Evolutionary conservation across 2,329 filamentous ascomycete genomes (phyloP).

Genomic region (Thyridium curvatum): DNA sequence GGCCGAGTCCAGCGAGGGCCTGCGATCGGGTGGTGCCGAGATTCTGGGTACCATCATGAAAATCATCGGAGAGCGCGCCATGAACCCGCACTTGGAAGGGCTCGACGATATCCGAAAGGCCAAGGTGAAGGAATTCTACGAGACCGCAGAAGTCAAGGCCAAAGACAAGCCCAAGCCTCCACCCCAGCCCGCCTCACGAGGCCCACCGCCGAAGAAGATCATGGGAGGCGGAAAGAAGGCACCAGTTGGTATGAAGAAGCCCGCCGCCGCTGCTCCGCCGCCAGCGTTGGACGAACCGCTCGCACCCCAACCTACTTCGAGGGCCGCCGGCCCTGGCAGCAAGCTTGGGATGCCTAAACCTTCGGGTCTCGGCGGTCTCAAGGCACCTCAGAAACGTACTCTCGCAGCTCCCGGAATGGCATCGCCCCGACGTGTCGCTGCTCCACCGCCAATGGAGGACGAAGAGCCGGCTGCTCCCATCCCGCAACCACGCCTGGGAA

Average conservation of each 20-base stretch:
- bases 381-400: slow-evolving; percentile 51
- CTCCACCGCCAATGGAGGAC: slow-evolving; percentile 48
- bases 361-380: slow-evolving; percentile 48
- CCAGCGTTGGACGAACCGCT: slow-evolving; percentile 43
- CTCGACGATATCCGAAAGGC: slow-evolving; percentile 92
- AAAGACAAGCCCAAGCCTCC: slow-evolving; percentile 88
- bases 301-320: slow-evolving; percentile 52
- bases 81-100: slow-evolving; percentile 87
- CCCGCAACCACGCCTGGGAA: slow-evolving; percentile 57
- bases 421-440: slow-evolving; percentile 46
- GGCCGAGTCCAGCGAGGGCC: slow-evolving; percentile 78
- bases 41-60: slow-evolving; percentile 95
- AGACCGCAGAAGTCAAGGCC: slow-evolving; percentile 75
- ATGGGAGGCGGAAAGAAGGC: slow-evolving; percentile 41
- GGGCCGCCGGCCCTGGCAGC: slow-evolving; percentile 34
- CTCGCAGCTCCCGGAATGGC: slow-evolving; percentile 39
- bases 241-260: slow-evolving; percentile 37
- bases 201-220: slow-evolving; percentile 35
- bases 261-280: slow-evolving; percentile 27
- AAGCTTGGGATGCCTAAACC: slow-evolving; percentile 52
- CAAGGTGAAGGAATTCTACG: slow-evolving; percentile 91
- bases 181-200: slow-evolving; percentile 50
- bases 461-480: slow-evolving; percentile 41
- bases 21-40: slow-evolving; percentile 86
- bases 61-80: slow-evolving; percentile 92